Percentiles rank a stretch among this genome's conserved stretches.
Evolutionary conservation across 139 green algal genomes (phyloP).

Genomic region (Desmodesmus armatus): DNA sequence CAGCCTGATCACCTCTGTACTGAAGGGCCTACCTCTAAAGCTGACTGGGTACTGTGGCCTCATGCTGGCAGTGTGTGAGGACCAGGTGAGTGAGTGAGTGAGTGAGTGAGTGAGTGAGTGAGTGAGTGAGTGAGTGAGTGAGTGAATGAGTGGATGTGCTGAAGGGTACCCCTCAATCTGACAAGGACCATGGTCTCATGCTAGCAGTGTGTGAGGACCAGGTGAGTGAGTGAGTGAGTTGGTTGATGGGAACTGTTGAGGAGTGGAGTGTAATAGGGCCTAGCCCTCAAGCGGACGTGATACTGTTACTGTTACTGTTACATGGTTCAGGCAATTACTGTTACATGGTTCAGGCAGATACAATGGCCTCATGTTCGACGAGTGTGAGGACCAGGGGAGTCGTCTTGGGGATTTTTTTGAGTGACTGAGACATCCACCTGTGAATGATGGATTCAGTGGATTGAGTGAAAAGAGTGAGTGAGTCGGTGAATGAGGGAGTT

Average conservation of each 20-base stretch:
- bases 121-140: no score
- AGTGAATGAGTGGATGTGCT: no score
- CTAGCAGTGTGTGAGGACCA: slow-evolving; percentile 67
- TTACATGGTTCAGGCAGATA: slow-evolving; percentile 50
- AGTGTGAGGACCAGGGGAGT: slow-evolving; percentile 60
- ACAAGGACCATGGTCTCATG: slow-evolving; percentile 66
- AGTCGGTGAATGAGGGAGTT: no score
- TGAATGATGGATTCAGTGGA: no score
- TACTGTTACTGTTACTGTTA: no score
- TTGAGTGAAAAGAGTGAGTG: no score
- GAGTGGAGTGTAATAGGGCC: slow-evolving; percentile 59
- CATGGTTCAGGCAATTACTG: no score
- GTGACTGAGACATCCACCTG: no score
- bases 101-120: no score
- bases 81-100: slow-evolving; percentile 51
- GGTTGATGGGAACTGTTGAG: no score
- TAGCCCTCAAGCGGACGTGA: slow-evolving; percentile 42
- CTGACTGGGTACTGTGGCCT: slow-evolving; percentile 62
- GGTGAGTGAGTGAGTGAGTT: no score
- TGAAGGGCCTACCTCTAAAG: slow-evolving; percentile 53
- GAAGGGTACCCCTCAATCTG: slow-evolving; percentile 48
- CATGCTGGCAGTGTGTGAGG: slow-evolving; percentile 72
- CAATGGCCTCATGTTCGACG: slow-evolving; percentile 69
- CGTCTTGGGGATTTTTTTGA: no score
- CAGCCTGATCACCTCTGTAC: slow-evolving; percentile 51